Base-by-base conservation (phyloP, 257 asterid genomes). In the Perilla frutescens region DNA sequence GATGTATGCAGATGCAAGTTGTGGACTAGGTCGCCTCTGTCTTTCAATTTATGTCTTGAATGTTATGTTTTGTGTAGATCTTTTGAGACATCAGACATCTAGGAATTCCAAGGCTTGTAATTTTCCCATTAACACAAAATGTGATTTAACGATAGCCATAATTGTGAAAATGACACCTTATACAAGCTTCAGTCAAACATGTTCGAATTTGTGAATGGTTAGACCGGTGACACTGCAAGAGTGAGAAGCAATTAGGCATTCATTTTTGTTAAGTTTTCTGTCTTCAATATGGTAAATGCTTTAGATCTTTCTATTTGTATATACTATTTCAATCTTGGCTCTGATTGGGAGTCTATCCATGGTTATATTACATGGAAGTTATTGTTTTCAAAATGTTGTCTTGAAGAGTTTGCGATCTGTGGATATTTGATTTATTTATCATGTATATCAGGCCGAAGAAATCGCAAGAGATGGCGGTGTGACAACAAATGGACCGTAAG, bases 401-500 rank as follows among this genome's bases (percentile, higher is more conserved):
- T 36, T 29, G 45, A 29, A 61, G 76, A 70, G 37, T 49, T 51
- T 34, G 67, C 71, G 43, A 6, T 44, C 51, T 8, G 36, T 7
- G 12, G 45, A 54, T 37, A 77, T 70, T 68, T 55, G 36, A 72
- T 44, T 70, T 63, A 48, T 64, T 49, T 40, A 29, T 66, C 67
- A 40, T 68, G 48, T 40, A 78, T 79, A 63, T 71, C 90, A 92
- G 99, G 94, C 91, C 11, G 99, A 92, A 85, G 99, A 95, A 86
- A 82, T 89, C 70, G 96, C 91, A 51, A 85, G 97, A 74, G 97
- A 95, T 76, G 97, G 84, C 44, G 97, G 96, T 11, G 66, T 89
- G 70, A 73, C 91, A 45, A 81, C 94, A 70, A 83, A 79, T 68
- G 98, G 96, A 78, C 97, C 83, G 99, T 95, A 79, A 87, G 99